phyloP scores from a whole-genome alignment of 192 early-diverging fungal species.

The Coemansia asiatica region DNA sequence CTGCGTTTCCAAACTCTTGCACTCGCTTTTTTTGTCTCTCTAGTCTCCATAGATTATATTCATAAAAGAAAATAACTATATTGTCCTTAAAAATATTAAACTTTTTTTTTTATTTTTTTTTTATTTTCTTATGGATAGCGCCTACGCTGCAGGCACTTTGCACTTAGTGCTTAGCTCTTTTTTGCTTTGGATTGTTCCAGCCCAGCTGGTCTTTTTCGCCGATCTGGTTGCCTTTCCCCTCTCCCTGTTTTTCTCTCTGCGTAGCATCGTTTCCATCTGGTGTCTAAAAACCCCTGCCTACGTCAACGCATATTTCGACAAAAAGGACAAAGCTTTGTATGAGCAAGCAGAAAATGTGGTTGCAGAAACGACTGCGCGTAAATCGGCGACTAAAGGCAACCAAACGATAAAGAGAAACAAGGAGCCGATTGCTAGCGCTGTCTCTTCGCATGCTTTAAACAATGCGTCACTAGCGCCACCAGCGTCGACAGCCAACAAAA shows the following conservation, averaged over 20 bases:
- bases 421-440: neutral
- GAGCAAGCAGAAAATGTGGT: neutral
- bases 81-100: too few species aligned
- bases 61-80: too few species aligned
- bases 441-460: neutral
- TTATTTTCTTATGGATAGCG: conserved; percentile 12
- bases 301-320: neutral
- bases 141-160: conserved; percentile 24
- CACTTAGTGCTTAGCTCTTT: conserved; percentile 39
- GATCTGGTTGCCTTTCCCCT: conserved; percentile 50
- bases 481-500: neutral
- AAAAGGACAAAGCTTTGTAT: neutral
- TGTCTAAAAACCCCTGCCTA: neutral
- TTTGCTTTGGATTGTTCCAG: conserved; percentile 46
- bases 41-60: too few species aligned
- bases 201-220: conserved; percentile 28
- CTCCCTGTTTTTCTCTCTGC: conserved; percentile 31
- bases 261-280: conserved; percentile 26
- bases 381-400: neutral
- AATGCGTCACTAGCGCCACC: neutral
- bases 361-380: neutral
- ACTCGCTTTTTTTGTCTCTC: too few species aligned
- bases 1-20: too few species aligned
- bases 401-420: neutral
- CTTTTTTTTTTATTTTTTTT: conserved; percentile 5